Conservation (phyloP, 306 rosid genomes). For the Begonia masoniana region DNA sequence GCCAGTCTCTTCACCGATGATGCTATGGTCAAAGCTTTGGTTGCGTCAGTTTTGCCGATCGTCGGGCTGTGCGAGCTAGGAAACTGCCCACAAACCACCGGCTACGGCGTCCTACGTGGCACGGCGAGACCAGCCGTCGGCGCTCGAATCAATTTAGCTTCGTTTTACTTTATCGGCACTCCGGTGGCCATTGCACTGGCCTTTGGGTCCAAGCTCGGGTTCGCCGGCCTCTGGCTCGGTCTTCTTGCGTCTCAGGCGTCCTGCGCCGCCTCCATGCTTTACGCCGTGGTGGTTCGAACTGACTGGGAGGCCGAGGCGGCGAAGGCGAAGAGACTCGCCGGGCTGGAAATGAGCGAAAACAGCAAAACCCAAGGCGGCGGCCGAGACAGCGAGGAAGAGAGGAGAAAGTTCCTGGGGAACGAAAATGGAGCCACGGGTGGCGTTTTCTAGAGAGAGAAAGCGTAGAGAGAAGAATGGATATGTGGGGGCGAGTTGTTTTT, state of each 20-base stretch:
- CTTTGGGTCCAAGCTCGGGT: constrained; percentile 58
- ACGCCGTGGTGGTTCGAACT: constrained; percentile 44
- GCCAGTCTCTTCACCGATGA: constrained; percentile 71
- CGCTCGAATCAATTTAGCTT: constrained; percentile 50
- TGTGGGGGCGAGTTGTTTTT: too few species aligned
- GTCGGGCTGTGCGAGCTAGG: constrained; percentile 87
- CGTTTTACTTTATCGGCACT: constrained; percentile 75
- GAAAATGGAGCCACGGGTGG: constrained; percentile 19
- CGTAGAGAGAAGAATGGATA: neutral
- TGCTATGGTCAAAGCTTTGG: constrained; percentile 39
- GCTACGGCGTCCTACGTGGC: constrained; percentile 73
- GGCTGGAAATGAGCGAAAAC: constrained; percentile 24
- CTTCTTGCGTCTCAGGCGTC: constrained; percentile 75
- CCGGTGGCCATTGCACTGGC: constrained; percentile 82
- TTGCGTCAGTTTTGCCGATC: constrained; percentile 71
- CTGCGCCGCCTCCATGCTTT: constrained; percentile 59
- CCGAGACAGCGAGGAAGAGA: constrained; percentile 27
- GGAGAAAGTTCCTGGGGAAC: constrained; percentile 22
- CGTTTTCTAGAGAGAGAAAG: constrained; percentile 17
- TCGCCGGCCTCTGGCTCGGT: constrained; percentile 86
- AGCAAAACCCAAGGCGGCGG: constrained; percentile 7
- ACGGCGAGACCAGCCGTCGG: constrained; percentile 69
- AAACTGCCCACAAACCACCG: constrained; percentile 88
- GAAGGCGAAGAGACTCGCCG: constrained; percentile 48
- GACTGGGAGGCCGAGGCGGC: constrained; percentile 86